Conservation (phyloP, 2,329 filamentous ascomycete species). For the Nemania sp. region DNA sequence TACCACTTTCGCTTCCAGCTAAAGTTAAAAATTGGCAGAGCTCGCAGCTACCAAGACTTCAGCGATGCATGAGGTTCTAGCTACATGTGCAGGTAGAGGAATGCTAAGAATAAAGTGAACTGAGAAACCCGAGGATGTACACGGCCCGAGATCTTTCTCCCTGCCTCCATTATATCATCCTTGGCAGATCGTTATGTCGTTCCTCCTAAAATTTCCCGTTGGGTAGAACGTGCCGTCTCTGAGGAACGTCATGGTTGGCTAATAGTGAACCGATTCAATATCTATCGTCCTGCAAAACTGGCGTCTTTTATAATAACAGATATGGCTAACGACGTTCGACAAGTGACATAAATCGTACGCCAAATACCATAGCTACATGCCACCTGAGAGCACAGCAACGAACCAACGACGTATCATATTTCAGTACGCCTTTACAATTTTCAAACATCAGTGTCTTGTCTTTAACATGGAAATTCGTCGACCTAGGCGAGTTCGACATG, state of each 20-base stretch:
- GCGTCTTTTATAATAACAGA: constrained; percentile 2
- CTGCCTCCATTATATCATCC: constrained; percentile 14
- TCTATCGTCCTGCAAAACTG: constrained; percentile 33
- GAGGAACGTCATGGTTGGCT: constrained; percentile 30
- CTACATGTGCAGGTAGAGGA: constrained; percentile 25
- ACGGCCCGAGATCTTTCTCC: constrained; percentile 22
- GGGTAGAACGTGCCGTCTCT: constrained; percentile 29
- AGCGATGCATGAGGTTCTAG: constrained; percentile 18
- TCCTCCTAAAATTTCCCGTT: constrained; percentile 35
- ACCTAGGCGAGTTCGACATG: constrained; percentile 10
- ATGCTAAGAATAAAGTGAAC: constrained; percentile 33
- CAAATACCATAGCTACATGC: constrained; percentile 27
- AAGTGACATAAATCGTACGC: constrained; percentile 21
- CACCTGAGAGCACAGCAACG: neutral
- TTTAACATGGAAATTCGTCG: neutral
- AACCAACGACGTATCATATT: constrained; percentile 5
- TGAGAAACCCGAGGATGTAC: constrained; percentile 19
- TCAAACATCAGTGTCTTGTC: constrained; percentile 2
- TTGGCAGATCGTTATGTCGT: constrained; percentile 33
- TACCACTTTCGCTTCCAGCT: constrained; percentile 13
- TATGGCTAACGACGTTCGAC: constrained; percentile 14
- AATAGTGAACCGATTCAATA: constrained; percentile 43
- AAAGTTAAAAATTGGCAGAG: constrained; percentile 6
- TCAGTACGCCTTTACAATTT: constrained; percentile 7
- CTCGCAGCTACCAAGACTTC: constrained; percentile 23